Evolutionary conservation across 2,329 filamentous ascomycete genomes (phyloP).

Genomic region (Exophiala spinifera): DNA sequence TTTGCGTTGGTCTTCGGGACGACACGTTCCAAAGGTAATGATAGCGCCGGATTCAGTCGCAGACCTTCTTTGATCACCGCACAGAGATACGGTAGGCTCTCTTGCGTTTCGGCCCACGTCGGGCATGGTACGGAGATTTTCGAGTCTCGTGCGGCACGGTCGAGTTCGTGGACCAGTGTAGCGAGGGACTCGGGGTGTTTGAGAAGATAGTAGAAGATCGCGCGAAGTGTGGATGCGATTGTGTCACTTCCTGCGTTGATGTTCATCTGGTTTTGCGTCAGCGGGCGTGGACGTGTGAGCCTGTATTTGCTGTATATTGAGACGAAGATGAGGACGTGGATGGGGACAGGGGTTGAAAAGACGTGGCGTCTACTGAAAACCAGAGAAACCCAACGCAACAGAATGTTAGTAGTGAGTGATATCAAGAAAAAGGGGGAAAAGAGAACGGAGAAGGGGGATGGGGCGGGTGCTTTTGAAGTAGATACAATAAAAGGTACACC

Average conservation of each 20-base stretch:
- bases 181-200: conserved; percentile 51
- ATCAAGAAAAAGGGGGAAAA: too few species aligned
- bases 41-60: conserved; percentile 37
- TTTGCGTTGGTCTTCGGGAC: conserved; percentile 29
- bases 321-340: too few species aligned
- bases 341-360: too few species aligned
- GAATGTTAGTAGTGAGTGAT: background rate
- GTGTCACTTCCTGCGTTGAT: conserved; percentile 69
- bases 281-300: too few species aligned
- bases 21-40: conserved; percentile 36
- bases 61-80: conserved; percentile 40
- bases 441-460: too few species aligned
- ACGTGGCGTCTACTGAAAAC: too few species aligned
- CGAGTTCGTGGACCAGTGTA: conserved; percentile 32
- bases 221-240: conserved; percentile 68
- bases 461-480: too few species aligned
- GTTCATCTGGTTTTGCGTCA: conserved; percentile 31
- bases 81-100: conserved; percentile 34
- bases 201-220: conserved; percentile 72
- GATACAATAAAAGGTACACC: background rate
- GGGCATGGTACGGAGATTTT: conserved; percentile 31
- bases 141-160: conserved; percentile 23
- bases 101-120: conserved; percentile 31
- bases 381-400: too few species aligned
- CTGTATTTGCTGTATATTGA: too few species aligned